These are phyloP conservation scores for Ustilago trichophora DNA, from an alignment of 1,284 basidiomycete genomes.

Conservation along the genomic window DNA sequence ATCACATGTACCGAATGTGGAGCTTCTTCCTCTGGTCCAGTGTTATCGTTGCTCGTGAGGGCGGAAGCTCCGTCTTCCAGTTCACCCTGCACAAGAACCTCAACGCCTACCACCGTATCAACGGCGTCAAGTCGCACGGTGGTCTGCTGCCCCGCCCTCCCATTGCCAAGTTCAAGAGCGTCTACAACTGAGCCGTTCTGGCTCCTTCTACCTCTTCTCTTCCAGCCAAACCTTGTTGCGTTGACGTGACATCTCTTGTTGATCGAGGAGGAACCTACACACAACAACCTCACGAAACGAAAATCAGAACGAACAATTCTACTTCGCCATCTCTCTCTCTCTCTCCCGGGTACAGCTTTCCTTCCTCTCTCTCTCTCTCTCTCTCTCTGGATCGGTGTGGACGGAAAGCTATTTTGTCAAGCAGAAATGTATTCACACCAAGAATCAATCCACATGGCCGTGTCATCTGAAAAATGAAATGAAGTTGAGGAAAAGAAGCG, in stretches of 20 bases:
- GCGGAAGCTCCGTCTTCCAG: constrained; percentile 66
- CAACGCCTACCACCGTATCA: constrained; percentile 86
- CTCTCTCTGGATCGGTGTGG: too few species aligned
- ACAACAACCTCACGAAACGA: background rate
- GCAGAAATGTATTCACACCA: constrained; percentile 10
- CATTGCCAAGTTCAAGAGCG: constrained; percentile 46
- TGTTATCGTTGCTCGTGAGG: constrained; percentile 63
- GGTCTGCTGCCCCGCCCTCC: constrained; percentile 58
- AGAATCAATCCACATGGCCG: background rate
- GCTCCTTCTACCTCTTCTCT: too few species aligned
- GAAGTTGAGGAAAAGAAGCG: too few species aligned
- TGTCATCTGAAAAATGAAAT: too few species aligned
- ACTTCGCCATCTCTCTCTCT: too few species aligned
- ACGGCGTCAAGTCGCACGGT: constrained; percentile 66
- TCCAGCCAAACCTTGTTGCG: too few species aligned
- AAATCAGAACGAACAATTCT: constrained; percentile 17
- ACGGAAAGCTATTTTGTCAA: constrained; percentile 8
- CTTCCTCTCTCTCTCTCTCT: too few species aligned
- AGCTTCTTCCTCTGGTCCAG: constrained; percentile 64
- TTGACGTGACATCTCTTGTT: too few species aligned
- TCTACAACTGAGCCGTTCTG: constrained; percentile 54
- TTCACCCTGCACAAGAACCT: constrained; percentile 86
- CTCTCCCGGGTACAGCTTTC: too few species aligned
- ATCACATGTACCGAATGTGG: constrained; percentile 70
- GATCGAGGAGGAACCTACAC: too few species aligned